Base-by-base conservation (phyloP, 495 filamentous ascomycete species). In the Cairneyella variabilis region DNA sequence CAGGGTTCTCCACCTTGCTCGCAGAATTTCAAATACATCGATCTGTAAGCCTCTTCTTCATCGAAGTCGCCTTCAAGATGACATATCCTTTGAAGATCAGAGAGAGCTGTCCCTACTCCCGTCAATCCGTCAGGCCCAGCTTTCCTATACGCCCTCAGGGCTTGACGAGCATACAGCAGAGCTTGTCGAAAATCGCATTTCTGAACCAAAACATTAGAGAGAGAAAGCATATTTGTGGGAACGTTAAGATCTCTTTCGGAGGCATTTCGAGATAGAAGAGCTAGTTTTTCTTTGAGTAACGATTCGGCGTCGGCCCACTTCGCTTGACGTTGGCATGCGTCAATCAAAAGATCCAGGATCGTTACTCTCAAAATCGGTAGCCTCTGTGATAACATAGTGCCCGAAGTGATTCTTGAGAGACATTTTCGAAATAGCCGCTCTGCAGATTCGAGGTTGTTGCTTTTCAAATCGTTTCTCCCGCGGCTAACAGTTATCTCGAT, bases 351-450 rank as follows among this genome's bases (percentile, higher is more conserved):
- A 10, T 22, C 27, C 28, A 42, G n/a, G 26, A 53, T 41, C 20
- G 47, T 45, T 12, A 25, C 3, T 38, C 51, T 26, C 4, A n/a
- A 28, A 32, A 1, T 48, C n/a, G 34, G 48, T 41, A 42, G 26
- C 8, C 32, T 41, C 16, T 42, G n/a, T n/a, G n/a, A 27, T 17
- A 41, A 32, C 21, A 27, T 7, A 17, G 32, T 38, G 28, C 28
- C 28, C 28, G 28, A 32, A 6, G 28, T 32, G 7, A 32, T 14
- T 32, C 6, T 14, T n/a, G n/a, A n/a, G n/a, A 54, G 45, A 52
- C 57, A 60, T 14, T 52, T 55, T 11, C 34, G 41, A 9, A 55
- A 60, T n/a, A 55, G 57, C 1, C 57, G 41, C 37, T 55, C 46
- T 32, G 57, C 51, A 18, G 14, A 3, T n/a, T 16, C 47, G 38